Evolutionary conservation across 1,284 basidiomycete genomes (phyloP), one percentile per base, ranked within the genome.

Genomic region (Malassezia pachydermatis): DNA sequence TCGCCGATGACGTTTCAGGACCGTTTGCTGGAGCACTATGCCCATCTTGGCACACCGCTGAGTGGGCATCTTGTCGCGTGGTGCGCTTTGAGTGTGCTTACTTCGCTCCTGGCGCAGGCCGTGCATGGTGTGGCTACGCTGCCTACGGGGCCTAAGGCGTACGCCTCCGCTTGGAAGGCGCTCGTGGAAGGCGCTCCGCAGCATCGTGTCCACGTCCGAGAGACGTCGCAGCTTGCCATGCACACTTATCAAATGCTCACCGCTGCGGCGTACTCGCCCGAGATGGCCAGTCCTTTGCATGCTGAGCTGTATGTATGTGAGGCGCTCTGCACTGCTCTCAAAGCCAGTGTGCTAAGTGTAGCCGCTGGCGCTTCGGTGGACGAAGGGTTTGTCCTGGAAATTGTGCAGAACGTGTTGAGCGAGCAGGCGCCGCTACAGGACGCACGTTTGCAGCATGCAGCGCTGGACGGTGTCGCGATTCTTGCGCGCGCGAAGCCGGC

Each of bases 31-130:
- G 76, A 82, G 14, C 80, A 84, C 29, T 92, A 92, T 68, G 77
- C 84, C 19, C 76, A 78, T 14, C 78, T 79, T 41, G 83, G 82
- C 17, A 78, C 84, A 9, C 86, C 87, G 11, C 76, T 90, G 17
- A 86, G 83, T 42, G 86, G 87, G 14, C 86, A 88, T 67, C 88
- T 90, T 64, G 79, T 86, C 46, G 80, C 87, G 6, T 87, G 86
- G 72, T 86, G 84, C 61, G 80, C 84, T 24, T 78, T 88, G 63
- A 86, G 88, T 68, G 81, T 81, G 23, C 80, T 85, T 60, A 86
- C 84, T 80, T 86, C 84, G 1, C 77, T 85, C 14, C 76, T 89
- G 13, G 83, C 86, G 0, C 86, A 88, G 68, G 79, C 78, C 1
- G 74, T 88, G 37, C 77, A 76, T 19, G 37, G 45, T 14, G 19